Percentiles rank a stretch among this genome's conserved stretches.
Conservation (phyloP, 148 eudicot genomes). For the Fallopia convolvulus region DNA sequence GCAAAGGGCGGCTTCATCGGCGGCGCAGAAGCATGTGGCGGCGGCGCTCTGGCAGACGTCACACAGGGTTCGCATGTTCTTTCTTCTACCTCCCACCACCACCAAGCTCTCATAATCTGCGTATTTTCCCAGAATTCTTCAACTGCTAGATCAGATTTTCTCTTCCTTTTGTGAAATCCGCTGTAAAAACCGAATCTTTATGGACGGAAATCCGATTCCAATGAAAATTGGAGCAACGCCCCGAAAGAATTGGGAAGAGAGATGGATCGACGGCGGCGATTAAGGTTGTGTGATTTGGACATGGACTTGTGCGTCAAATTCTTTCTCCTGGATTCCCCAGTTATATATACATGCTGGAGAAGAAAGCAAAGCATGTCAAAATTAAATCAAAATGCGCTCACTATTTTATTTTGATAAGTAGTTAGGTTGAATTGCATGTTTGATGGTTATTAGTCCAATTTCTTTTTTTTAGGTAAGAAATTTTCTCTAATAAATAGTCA, state of each 20-base stretch:
- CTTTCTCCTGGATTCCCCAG: not conserved
- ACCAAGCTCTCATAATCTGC: not conserved
- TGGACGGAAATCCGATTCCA: not conserved
- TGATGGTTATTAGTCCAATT: too few relatives aligned
- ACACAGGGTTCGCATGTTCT: conserved; percentile 74
- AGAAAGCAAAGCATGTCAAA: not conserved
- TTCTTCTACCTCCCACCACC: not conserved
- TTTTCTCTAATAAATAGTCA: too few relatives aligned
- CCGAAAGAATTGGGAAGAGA: not conserved
- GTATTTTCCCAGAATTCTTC: not conserved
- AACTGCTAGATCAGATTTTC: not conserved
- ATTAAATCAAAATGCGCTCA: not conserved
- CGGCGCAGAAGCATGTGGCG: conserved; percentile 86
- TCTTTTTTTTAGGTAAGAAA: too few relatives aligned
- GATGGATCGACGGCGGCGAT: not conserved
- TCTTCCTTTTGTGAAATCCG: not conserved
- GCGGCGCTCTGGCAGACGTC: conserved; percentile 94
- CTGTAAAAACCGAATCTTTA: not conserved
- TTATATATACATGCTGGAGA: not conserved
- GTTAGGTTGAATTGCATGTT: too few relatives aligned
- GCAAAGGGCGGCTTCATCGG: conserved; percentile 97
- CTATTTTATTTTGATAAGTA: too few relatives aligned
- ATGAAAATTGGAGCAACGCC: not conserved
- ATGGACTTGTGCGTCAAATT: not conserved
- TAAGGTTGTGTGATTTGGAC: not conserved